Evolutionary conservation across 768 basidiomycete species (phyloP).

Genomic region (Favolaschia claudopus): DNA sequence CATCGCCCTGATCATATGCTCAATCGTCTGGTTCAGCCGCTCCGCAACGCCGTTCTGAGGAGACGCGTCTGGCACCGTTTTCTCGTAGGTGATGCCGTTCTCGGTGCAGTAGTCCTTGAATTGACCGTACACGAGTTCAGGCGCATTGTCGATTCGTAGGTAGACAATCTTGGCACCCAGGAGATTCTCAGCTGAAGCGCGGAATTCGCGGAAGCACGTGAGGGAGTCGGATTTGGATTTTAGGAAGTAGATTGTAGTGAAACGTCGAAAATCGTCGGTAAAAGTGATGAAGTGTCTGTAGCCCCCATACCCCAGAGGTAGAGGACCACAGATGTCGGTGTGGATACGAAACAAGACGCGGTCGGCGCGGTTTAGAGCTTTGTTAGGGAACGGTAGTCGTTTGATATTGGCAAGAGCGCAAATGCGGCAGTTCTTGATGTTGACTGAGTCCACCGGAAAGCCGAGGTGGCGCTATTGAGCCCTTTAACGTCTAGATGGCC

Average conservation of each 20-base stretch:
- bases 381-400: slow-evolving; percentile 12
- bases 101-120: slow-evolving; percentile 21
- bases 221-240: slow-evolving; percentile 5
- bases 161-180: neutral
- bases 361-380: slow-evolving; percentile 11
- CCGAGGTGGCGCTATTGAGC: slow-evolving; percentile 21
- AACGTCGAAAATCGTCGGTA: slow-evolving; percentile 31
- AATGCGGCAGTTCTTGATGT: slow-evolving; percentile 12
- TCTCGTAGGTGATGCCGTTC: slow-evolving; percentile 30
- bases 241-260: slow-evolving; percentile 12
- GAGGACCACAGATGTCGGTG: slow-evolving; percentile 28
- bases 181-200: slow-evolving; percentile 4
- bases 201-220: slow-evolving; percentile 15
- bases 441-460: slow-evolving; percentile 17
- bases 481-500: slow-evolving; percentile 31
- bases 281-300: slow-evolving; percentile 34
- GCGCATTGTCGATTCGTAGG: slow-evolving; percentile 33
- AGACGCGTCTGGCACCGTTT: slow-evolving; percentile 31
- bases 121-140: slow-evolving; percentile 26
- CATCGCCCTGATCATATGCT: slow-evolving; percentile 26
- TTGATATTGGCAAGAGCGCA: slow-evolving; percentile 24
- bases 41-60: slow-evolving; percentile 38
- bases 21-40: slow-evolving; percentile 27
- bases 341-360: slow-evolving; percentile 23
- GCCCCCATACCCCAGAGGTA: slow-evolving; percentile 11